A percentile compares a stretch with the other conserved stretches of the same genome.
phyloP scores from a whole-genome alignment of 2,329 filamentous ascomycete genomes.

The Aciculosporium take region DNA sequence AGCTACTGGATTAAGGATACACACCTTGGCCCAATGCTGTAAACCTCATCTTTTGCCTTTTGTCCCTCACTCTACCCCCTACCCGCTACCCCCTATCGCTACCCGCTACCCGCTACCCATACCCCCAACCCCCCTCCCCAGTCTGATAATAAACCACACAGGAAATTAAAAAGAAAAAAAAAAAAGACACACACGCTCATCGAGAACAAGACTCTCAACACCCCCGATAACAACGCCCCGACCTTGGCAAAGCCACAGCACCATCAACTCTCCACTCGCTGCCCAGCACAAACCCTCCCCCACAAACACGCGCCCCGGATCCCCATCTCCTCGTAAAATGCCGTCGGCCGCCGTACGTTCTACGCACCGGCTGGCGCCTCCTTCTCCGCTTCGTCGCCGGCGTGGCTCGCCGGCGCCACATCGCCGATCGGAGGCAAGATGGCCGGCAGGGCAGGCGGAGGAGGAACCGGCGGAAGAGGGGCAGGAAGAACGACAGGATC shows the following conservation, averaged over 20 bases:
- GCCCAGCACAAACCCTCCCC: background rate
- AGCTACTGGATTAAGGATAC: no score
- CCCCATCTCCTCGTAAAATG: background rate
- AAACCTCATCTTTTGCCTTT: no score
- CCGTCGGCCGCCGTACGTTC: constrained; percentile 5
- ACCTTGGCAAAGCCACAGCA: background rate
- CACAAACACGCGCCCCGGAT: background rate
- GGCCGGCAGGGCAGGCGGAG: background rate
- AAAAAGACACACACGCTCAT: background rate
- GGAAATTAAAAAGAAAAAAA: background rate
- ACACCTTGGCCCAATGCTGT: no score
- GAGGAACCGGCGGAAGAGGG: background rate
- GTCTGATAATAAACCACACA: background rate
- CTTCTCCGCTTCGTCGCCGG: constrained; percentile 2
- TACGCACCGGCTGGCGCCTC: constrained; percentile 8
- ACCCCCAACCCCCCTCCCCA: no score
- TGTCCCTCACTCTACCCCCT: no score
- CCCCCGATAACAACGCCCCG: background rate
- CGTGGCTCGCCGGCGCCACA: background rate
- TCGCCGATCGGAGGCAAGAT: background rate
- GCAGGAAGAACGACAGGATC: background rate
- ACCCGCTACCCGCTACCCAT: background rate
- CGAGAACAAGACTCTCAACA: no score
- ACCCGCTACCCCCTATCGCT: background rate
- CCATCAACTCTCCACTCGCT: background rate